Conservation (phyloP, 352 stramenopile species). For the Pythium guiyangense region DNA sequence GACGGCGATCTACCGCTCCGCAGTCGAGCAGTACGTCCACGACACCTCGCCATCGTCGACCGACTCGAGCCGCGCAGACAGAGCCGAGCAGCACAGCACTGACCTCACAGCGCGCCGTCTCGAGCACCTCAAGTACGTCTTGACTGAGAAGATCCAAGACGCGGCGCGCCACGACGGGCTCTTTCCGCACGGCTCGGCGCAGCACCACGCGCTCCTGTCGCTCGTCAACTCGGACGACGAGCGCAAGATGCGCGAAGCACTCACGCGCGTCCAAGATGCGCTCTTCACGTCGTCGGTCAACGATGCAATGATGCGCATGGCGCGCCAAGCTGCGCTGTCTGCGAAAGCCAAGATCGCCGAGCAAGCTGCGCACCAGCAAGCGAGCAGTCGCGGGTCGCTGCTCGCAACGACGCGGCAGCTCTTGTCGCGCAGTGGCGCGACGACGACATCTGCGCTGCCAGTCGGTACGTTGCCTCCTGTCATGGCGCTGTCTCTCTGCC, state of each 20-base stretch:
- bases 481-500: not conserved
- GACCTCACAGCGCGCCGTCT: constrained; percentile 18
- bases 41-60: constrained; percentile 3
- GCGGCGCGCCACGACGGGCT: constrained; percentile 61
- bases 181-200: constrained; percentile 62
- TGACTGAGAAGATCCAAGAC: constrained; percentile 74
- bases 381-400: constrained; percentile 50
- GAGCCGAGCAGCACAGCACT: constrained; percentile 1
- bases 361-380: constrained; percentile 67
- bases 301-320: constrained; percentile 81
- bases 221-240: constrained; percentile 44
- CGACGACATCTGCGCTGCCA: not conserved
- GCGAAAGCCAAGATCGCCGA: constrained; percentile 82
- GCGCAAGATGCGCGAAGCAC: constrained; percentile 46
- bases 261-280: constrained; percentile 53
- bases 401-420: constrained; percentile 73
- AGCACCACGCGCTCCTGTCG: constrained; percentile 44
- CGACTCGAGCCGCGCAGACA: constrained; percentile 8
- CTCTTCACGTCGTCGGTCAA: constrained; percentile 72
- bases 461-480: constrained; percentile 6
- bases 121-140: constrained; percentile 72
- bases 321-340: constrained; percentile 69
- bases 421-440: constrained; percentile 39
- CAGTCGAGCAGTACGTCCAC: constrained; percentile 15
- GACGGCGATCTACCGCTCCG: constrained; percentile 10